A percentile compares a stretch with the other conserved stretches of the same genome.
These are phyloP conservation scores for Linum tenue DNA, from an alignment of 345 rosid species.

Conservation along the genomic window DNA sequence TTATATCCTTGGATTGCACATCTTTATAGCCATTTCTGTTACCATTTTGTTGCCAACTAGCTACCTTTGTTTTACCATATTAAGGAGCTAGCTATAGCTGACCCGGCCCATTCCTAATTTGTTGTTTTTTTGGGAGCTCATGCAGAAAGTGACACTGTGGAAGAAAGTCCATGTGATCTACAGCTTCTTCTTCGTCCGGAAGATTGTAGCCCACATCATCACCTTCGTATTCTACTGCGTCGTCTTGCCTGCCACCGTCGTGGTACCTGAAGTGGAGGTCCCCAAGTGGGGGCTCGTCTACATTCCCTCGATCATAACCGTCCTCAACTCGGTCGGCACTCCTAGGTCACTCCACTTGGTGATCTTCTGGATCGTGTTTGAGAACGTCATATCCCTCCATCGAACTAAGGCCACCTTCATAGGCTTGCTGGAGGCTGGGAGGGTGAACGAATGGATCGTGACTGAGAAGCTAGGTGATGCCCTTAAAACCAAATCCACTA, in stretches of 20 bases:
- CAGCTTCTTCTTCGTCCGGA: slow-evolving; percentile 88
- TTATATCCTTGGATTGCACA: no score
- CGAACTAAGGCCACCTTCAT: slow-evolving; percentile 85
- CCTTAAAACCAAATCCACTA: slow-evolving; percentile 45
- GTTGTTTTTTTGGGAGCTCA: slow-evolving; percentile 9
- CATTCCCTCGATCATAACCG: slow-evolving; percentile 67
- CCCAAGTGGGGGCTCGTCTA: slow-evolving; percentile 93
- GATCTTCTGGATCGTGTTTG: slow-evolving; percentile 92
- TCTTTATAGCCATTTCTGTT: no score
- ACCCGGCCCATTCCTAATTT: not conserved
- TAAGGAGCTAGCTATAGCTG: no score
- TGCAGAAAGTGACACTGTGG: slow-evolving; percentile 84
- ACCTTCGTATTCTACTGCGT: slow-evolving; percentile 79
- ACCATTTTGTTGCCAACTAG: no score
- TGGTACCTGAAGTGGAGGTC: slow-evolving; percentile 79
- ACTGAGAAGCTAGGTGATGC: slow-evolving; percentile 89
- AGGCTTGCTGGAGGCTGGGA: slow-evolving; percentile 72
- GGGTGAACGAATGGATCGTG: slow-evolving; percentile 96
- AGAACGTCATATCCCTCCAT: slow-evolving; percentile 93
- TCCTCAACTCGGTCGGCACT: slow-evolving; percentile 86
- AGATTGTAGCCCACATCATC: slow-evolving; percentile 75
- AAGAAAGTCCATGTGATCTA: slow-evolving; percentile 89
- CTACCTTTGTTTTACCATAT: no score
- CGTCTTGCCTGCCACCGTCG: slow-evolving; percentile 77
- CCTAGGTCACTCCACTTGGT: slow-evolving; percentile 90